A percentile compares a stretch with the other conserved stretches of the same genome.
phyloP scores from a whole-genome alignment of 2,329 filamentous ascomycete species.

The Penicillium palitans region DNA sequence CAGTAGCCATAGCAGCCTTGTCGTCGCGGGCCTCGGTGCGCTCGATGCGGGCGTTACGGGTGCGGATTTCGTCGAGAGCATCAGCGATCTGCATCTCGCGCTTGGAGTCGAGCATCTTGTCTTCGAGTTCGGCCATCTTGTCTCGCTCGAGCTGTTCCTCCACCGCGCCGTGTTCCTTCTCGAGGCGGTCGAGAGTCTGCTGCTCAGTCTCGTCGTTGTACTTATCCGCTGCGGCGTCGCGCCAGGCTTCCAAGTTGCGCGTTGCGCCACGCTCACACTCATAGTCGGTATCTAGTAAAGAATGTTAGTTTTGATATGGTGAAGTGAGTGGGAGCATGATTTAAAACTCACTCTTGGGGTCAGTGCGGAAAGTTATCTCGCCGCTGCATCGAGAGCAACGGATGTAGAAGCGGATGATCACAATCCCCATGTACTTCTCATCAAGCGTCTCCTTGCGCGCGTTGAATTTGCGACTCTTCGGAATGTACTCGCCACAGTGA shows the following conservation, averaged over 20 bases:
- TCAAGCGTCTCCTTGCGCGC: conserved; percentile 89
- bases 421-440: conserved; percentile 83
- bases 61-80: conserved; percentile 90
- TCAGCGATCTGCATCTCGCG: conserved; percentile 96
- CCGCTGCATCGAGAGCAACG: conserved; percentile 81
- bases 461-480: conserved; percentile 94
- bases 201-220: conserved; percentile 74
- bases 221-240: conserved; percentile 60
- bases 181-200: conserved; percentile 78
- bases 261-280: conserved; percentile 77
- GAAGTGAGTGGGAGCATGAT: neutral
- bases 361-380: conserved; percentile 91
- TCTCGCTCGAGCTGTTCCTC: conserved; percentile 72
- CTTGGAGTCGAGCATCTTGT: conserved; percentile 89
- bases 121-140: conserved; percentile 92
- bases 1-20: conserved; percentile 57
- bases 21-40: conserved; percentile 67
- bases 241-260: conserved; percentile 92
- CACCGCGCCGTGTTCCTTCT: conserved; percentile 68
- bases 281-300: conserved; percentile 69
- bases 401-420: conserved; percentile 88
- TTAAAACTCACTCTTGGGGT: conserved; percentile 70
- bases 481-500: conserved; percentile 69
- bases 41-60: conserved; percentile 84
- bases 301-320: neutral